These are phyloP conservation scores for Rosellinia necatrix DNA, from an alignment of 2,329 filamentous ascomycete genomes.

Conservation along the genomic window DNA sequence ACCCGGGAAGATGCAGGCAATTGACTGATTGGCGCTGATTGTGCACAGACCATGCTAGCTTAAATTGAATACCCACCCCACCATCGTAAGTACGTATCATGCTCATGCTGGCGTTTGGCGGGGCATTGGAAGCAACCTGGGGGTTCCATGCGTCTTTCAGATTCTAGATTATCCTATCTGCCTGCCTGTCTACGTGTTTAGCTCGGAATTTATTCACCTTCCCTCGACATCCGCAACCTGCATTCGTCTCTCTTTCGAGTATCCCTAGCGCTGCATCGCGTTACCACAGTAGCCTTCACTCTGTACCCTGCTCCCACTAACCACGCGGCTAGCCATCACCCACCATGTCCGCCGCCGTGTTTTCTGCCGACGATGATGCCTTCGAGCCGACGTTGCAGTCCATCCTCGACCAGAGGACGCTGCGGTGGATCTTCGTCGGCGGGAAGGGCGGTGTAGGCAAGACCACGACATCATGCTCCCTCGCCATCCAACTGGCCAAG, in stretches of 20 bases:
- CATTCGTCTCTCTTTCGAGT: too few species aligned
- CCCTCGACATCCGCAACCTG: not conserved
- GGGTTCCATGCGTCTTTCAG: constrained; percentile 16
- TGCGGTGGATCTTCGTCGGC: constrained; percentile 99
- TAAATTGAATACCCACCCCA: not conserved
- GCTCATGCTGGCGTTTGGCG: not conserved
- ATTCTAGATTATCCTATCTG: constrained; percentile 11
- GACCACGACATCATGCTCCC: constrained; percentile 98
- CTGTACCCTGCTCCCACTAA: too few species aligned
- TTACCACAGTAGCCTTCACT: too few species aligned
- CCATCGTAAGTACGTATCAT: too few species aligned
- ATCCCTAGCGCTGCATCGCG: too few species aligned
- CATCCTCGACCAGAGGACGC: constrained; percentile 90
- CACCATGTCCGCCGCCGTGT: constrained; percentile 48
- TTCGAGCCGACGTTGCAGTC: constrained; percentile 93
- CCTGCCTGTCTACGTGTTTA: too few species aligned
- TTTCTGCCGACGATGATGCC: constrained; percentile 69
- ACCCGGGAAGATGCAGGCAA: too few species aligned
- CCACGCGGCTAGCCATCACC: not conserved
- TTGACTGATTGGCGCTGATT: too few species aligned
- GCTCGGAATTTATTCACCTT: too few species aligned
- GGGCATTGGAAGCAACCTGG: constrained; percentile 21
- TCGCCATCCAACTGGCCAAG: constrained; percentile 95
- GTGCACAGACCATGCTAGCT: not conserved
- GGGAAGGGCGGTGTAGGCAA: constrained; percentile 98